Conservation (phyloP, 2,329 filamentous ascomycete species). For the Fusarium piperis region DNA sequence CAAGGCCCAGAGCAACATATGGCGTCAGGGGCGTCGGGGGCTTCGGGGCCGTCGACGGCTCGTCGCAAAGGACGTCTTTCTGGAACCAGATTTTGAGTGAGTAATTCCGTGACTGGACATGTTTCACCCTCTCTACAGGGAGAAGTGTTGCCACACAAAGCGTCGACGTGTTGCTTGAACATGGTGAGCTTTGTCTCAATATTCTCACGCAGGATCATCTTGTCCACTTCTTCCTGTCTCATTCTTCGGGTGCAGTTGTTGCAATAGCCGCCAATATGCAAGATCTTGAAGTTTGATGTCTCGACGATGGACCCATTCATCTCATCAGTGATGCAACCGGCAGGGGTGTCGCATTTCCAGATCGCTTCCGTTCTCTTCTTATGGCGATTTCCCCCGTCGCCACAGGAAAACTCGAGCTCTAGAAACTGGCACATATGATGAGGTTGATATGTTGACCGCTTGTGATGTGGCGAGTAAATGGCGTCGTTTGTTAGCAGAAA, state of each 20-base stretch:
- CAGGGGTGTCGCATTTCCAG: background rate
- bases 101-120: too few species aligned
- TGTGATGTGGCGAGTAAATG: background rate
- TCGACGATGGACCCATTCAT: background rate
- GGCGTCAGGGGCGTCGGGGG: background rate
- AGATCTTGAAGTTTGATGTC: background rate
- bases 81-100: background rate
- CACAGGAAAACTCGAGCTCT: background rate
- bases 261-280: background rate
- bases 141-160: background rate
- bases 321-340: background rate
- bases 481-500: background rate
- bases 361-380: background rate
- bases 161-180: background rate
- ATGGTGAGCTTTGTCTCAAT: background rate
- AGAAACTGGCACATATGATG: background rate
- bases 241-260: background rate
- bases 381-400: background rate
- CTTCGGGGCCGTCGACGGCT: background rate
- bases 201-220: background rate
- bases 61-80: background rate
- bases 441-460: background rate
- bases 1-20: background rate
- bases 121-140: background rate
- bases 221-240: background rate